Conservation (phyloP, 495 filamentous ascomycete genomes). For the Glutinoglossum americanum region DNA sequence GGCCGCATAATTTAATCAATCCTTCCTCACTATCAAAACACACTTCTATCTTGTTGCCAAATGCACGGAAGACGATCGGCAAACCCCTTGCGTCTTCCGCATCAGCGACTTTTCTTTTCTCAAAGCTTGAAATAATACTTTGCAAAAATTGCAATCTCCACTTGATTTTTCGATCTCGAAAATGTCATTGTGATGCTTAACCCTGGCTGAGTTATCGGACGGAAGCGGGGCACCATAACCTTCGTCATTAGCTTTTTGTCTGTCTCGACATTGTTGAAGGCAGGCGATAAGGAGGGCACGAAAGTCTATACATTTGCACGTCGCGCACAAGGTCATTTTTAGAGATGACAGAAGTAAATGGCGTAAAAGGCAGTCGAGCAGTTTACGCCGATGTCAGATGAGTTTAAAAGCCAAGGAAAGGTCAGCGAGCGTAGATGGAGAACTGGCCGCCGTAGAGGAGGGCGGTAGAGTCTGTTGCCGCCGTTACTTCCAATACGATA, state of each 20-base stretch:
- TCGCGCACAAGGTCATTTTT: slow-evolving; percentile 2
- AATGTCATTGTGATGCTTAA: not conserved
- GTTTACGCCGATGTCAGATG: too few species aligned
- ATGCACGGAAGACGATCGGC: not conserved
- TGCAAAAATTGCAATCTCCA: not conserved
- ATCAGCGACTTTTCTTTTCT: not conserved
- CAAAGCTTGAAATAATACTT: not conserved
- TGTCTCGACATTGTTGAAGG: not conserved
- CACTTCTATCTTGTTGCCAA: not conserved
- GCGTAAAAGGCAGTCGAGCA: too few species aligned
- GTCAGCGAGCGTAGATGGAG: too few species aligned
- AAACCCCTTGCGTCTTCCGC: not conserved
- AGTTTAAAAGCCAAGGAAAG: too few species aligned
- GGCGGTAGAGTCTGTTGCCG: too few species aligned
- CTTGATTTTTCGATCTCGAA: not conserved
- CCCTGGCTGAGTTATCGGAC: not conserved
- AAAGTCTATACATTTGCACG: slow-evolving; percentile 1
- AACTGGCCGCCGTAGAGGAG: too few species aligned
- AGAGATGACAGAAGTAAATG: too few species aligned
- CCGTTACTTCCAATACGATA: too few species aligned
- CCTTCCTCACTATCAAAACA: not conserved
- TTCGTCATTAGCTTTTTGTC: not conserved
- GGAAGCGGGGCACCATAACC: too few species aligned
- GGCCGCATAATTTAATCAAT: slow-evolving; percentile 1
- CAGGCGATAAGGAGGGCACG: not conserved